These are phyloP conservation scores for Talaromyces adpressus DNA, from an alignment of 495 filamentous ascomycete genomes.

Conservation along the genomic window DNA sequence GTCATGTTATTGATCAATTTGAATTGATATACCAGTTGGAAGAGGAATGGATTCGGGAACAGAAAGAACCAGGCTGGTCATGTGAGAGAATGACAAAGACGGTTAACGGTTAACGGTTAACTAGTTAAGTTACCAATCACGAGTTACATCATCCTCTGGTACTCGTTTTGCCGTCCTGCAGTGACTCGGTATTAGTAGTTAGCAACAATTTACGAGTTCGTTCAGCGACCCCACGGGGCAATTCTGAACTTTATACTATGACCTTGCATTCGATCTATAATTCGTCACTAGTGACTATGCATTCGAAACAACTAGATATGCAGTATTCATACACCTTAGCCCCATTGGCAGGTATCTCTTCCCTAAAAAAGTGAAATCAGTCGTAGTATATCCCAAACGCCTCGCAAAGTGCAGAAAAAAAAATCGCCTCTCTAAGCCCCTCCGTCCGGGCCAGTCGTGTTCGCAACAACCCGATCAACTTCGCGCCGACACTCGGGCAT, in stretches of 20 bases:
- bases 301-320: neutral
- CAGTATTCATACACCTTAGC: neutral
- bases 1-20: neutral
- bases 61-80: neutral
- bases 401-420: neutral
- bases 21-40: neutral
- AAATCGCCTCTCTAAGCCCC: neutral
- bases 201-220: neutral
- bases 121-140: neutral
- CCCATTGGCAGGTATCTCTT: neutral
- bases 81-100: neutral
- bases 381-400: neutral
- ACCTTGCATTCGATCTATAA: neutral
- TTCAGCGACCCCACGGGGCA: neutral
- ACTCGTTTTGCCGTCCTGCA: too few species aligned
- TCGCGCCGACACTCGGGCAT: constrained; percentile 73
- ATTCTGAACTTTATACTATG: neutral
- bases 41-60: neutral
- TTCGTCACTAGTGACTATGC: neutral
- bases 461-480: constrained; percentile 53
- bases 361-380: neutral
- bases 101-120: too few species aligned
- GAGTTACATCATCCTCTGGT: neutral
- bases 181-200: neutral
- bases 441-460: constrained; percentile 17